A percentile compares a stretch with the other conserved stretches of the same genome.
These are phyloP conservation scores for Auricularia sp. DNA, from an alignment of 768 basidiomycete species.

Conservation along the genomic window DNA sequence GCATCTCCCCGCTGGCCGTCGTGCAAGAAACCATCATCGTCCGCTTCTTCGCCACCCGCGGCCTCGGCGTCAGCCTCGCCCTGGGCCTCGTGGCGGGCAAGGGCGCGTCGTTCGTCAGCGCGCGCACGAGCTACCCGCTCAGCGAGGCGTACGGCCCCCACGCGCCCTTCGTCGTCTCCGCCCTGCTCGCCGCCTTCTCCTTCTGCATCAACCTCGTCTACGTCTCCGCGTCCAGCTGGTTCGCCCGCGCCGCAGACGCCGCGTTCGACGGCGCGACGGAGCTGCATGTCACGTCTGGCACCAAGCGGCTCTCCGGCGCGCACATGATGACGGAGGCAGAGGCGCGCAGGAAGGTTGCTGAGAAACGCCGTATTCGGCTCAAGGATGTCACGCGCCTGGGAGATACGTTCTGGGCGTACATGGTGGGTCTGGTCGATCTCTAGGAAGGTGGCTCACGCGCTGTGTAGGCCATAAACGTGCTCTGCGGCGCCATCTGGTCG, in stretches of 20 bases:
- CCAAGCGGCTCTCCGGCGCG: constrained; percentile 2
- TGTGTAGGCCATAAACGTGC: constrained; percentile 43
- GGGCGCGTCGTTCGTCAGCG: constrained; percentile 63
- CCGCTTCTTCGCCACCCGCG: constrained; percentile 67
- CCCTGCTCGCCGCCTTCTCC: constrained; percentile 52
- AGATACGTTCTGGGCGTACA: constrained; percentile 75
- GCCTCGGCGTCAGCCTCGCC: constrained; percentile 66
- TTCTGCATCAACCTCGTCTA: constrained; percentile 62
- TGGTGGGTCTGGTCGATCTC: no score
- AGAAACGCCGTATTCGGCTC: constrained; percentile 52
- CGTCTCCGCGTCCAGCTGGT: constrained; percentile 51
- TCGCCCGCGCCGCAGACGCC: constrained; percentile 48
- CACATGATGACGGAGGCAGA: constrained; percentile 40
- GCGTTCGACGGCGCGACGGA: constrained; percentile 53
- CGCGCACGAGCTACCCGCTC: constrained; percentile 68
- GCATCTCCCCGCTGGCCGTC: constrained; percentile 70
- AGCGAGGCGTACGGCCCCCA: constrained; percentile 53
- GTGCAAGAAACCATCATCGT: constrained; percentile 81
- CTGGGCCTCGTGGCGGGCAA: constrained; percentile 80
- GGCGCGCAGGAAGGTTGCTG: constrained; percentile 54
- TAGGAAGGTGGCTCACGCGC: no score
- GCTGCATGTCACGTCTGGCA: constrained; percentile 32
- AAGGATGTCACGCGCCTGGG: constrained; percentile 55
- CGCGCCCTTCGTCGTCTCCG: constrained; percentile 66
- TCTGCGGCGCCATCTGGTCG: constrained; percentile 69